These are phyloP conservation scores for Ramularia endophylla DNA, from an alignment of 2,329 filamentous ascomycete species.

Conservation along the genomic window DNA sequence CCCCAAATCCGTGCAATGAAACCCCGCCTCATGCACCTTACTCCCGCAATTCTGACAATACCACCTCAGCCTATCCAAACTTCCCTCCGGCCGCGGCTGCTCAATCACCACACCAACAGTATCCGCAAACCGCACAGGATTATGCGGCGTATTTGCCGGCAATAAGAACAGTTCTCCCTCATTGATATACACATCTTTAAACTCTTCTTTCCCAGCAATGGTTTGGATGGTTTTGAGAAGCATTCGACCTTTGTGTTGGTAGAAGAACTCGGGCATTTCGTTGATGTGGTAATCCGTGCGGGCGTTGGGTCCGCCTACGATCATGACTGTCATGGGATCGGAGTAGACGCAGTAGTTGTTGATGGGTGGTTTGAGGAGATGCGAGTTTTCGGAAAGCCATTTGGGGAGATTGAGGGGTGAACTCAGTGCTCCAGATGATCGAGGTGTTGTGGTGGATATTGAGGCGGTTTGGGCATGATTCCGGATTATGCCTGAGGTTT, in stretches of 20 bases:
- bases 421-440: slow-evolving; percentile 6
- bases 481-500: too few species aligned
- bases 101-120: slow-evolving; percentile 94
- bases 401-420: slow-evolving; percentile 41
- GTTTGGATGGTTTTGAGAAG: slow-evolving; percentile 82
- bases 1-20: slow-evolving; percentile 84
- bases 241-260: slow-evolving; percentile 92
- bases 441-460: too few species aligned
- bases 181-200: slow-evolving; percentile 80
- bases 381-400: slow-evolving; percentile 79
- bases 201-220: slow-evolving; percentile 48
- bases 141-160: slow-evolving; percentile 91
- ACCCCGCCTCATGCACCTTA: slow-evolving; percentile 77
- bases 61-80: slow-evolving; percentile 78
- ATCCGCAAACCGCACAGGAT: slow-evolving; percentile 85
- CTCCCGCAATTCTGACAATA: slow-evolving; percentile 70
- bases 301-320: slow-evolving; percentile 92
- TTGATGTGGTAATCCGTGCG: slow-evolving; percentile 99
- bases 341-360: slow-evolving; percentile 99
- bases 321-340: slow-evolving; percentile 77
- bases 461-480: too few species aligned
- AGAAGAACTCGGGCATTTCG: slow-evolving; percentile 94
- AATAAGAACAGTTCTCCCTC: slow-evolving; percentile 94
- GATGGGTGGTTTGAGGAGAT: slow-evolving; percentile 86
- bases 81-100: slow-evolving; percentile 65